A percentile compares a stretch with the other conserved stretches of the same genome.
Conservation (phyloP, 139 green algal genomes). For the Chlorella sp. region DNA sequence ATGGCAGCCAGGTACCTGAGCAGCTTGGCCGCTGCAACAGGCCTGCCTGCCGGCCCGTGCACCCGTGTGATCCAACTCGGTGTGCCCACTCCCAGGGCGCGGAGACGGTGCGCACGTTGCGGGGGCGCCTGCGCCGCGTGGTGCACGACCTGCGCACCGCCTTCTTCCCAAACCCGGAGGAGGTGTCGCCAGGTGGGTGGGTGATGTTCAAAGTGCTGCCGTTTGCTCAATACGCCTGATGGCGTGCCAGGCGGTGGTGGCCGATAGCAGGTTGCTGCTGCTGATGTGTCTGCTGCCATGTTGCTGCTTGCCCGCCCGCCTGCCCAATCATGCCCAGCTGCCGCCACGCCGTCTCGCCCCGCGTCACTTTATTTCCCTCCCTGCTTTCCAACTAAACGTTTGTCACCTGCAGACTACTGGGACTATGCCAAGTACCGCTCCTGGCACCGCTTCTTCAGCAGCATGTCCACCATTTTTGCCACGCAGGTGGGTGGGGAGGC, state of each 20-base stretch:
- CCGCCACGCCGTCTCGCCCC: not conserved
- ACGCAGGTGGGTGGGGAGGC: constrained; percentile 43
- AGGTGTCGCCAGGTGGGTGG: constrained; percentile 25
- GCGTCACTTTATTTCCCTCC: not conserved
- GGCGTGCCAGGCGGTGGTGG: too few species aligned
- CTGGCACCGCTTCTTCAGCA: constrained; percentile 81
- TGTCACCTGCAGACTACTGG: constrained; percentile 84
- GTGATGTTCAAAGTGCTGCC: too few species aligned
- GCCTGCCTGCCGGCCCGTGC: too few species aligned
- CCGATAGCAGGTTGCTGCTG: too few species aligned
- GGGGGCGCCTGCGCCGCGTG: constrained; percentile 1
- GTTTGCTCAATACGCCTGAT: not conserved
- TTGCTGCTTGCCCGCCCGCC: not conserved
- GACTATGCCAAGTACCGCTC: constrained; percentile 81
- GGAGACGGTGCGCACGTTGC: constrained; percentile 6
- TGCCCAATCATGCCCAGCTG: not conserved
- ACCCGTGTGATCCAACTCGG: too few species aligned
- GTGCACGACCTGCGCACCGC: constrained; percentile 19
- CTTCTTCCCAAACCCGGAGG: constrained; percentile 39
- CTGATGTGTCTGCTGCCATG: not conserved
- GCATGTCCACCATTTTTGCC: constrained; percentile 81
- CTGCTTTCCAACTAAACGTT: too few species aligned
- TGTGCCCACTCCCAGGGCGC: not conserved
- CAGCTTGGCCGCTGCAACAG: too few species aligned
- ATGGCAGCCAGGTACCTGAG: too few species aligned